phyloP scores from a whole-genome alignment of 176 grass and related monocot genomes.

The Saccharum spontaneum region DNA sequence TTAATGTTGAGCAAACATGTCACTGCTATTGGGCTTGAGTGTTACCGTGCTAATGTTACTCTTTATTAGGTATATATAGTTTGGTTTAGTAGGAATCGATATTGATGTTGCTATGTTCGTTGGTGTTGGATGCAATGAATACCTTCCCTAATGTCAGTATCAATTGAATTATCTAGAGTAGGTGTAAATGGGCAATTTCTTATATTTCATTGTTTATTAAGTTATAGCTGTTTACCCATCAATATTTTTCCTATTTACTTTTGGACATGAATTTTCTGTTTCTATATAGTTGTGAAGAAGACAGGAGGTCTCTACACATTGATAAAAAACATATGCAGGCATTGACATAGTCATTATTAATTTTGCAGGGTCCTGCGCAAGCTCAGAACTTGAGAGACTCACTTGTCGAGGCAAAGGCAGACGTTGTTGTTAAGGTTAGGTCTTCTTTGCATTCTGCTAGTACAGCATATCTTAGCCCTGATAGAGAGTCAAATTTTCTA shows the following conservation, averaged over 20 bases:
- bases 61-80: background rate
- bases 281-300: background rate
- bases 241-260: background rate
- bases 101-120: background rate
- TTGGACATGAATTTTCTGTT: background rate
- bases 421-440: constrained; percentile 77
- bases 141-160: background rate
- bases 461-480: background rate
- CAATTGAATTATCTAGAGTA: background rate
- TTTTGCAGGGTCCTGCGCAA: constrained; percentile 66
- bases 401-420: constrained; percentile 61
- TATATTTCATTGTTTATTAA: background rate
- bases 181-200: background rate
- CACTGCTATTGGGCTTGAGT: background rate
- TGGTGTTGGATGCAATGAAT: background rate
- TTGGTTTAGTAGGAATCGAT: background rate
- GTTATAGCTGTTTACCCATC: background rate
- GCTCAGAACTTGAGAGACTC: constrained; percentile 88
- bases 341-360: constrained; percentile 10
- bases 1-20: background rate
- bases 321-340: background rate
- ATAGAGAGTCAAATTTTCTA: background rate
- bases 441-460: background rate
- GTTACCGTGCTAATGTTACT: background rate
- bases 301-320: background rate